phyloP scores from a whole-genome alignment of 768 basidiomycete genomes.

The Tricholoma hemisulphureum region DNA sequence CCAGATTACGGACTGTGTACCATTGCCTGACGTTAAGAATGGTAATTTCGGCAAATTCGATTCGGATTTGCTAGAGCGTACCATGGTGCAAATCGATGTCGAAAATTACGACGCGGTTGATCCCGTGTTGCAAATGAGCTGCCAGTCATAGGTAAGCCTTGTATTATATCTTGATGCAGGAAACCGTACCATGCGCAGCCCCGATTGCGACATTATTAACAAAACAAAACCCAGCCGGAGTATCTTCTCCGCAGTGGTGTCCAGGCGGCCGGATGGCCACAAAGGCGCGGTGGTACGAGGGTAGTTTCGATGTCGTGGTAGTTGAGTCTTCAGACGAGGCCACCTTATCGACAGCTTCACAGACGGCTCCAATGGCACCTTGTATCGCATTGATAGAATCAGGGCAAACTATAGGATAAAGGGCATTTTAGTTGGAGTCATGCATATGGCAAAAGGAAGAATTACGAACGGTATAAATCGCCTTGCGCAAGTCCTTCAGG shows the following conservation, averaged over 20 bases:
- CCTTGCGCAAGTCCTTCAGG: constrained; percentile 69
- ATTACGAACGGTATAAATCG: constrained; percentile 69
- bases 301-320: constrained; percentile 7
- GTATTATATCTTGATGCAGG: neutral
- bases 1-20: constrained; percentile 91
- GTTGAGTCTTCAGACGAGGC: constrained; percentile 23
- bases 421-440: neutral
- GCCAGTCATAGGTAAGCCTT: neutral
- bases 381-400: constrained; percentile 74
- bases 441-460: constrained; percentile 1
- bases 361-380: constrained; percentile 79
- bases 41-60: neutral
- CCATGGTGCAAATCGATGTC: constrained; percentile 95
- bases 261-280: constrained; percentile 88
- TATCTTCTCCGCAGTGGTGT: constrained; percentile 91
- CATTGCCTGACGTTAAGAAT: constrained; percentile 64
- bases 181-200: constrained; percentile 79
- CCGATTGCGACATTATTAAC: constrained; percentile 91
- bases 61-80: constrained; percentile 23
- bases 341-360: constrained; percentile 82
- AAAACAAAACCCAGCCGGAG: constrained; percentile 92
- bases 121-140: constrained; percentile 81
- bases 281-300: constrained; percentile 58
- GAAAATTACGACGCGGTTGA: constrained; percentile 79
- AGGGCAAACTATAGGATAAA: constrained; percentile 60